Base-by-base conservation (phyloP, 1,139 yeast species). In the Yamadazyma friedrichii region DNA sequence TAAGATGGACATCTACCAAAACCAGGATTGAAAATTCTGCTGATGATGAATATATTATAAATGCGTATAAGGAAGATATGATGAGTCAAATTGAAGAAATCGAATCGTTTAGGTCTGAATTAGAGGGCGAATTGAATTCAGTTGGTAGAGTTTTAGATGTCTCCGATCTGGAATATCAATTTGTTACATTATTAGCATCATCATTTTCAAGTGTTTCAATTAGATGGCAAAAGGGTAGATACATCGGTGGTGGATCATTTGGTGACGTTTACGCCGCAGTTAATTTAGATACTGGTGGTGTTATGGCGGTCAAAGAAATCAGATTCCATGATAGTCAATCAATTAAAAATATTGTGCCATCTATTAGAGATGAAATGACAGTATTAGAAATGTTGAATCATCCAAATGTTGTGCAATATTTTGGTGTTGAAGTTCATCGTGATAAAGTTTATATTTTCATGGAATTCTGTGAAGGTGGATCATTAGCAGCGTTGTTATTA, bases 391-490 rank as follows among this genome's bases (percentile, higher is more conserved):
- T 91, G 84, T 73, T 93, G 50, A 84, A 89, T 47, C 98, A 93
- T 63, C 98, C 98, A 8, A 93, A 93, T 57, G 87, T 93, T 52
- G 98, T 93, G 9, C 96, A 91, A 57, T 93, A 93, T 58, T 91
- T 81, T 57, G 98, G 98, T 35, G 97, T 93, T 31, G 98, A 93
- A 62, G 97, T 93, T 4, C 98, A 93, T 61, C 78, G 98, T 43
- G 98, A 93, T 61, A 82, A 88, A 49, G 98, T 93, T 16, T 91
- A 88, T 60, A 85, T 93, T 33, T 94, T 93, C 59, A 93, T 94
- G 98, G 99, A 93, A 63, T 89, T 80, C 64, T 94, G 98, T 67
- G 95, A 91, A 57, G 96, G 96, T 36, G 98, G 98, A 0, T 89
- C 98, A 0, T 71, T 93, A 43, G 89, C 96, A 0, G 81, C 86